Evolutionary conservation across 768 basidiomycete species (phyloP), one percentile per base, ranked within the genome.

Genomic region (Suillus fuscotomentosus): DNA sequence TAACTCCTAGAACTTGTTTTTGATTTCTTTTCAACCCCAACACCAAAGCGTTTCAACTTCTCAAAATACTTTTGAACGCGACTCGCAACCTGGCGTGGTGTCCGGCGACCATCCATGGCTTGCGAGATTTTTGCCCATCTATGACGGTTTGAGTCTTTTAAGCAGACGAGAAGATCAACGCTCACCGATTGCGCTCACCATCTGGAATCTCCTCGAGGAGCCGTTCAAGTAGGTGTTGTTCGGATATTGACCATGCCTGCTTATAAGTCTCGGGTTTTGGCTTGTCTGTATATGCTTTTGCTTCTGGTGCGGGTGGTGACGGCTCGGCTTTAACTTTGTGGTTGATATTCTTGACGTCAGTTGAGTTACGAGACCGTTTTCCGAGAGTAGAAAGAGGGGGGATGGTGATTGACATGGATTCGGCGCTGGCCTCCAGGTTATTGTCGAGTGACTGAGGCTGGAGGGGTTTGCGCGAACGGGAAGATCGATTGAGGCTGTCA

Each of bases 31-130:
- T 77, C 76, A 41, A 82, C 72, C 34, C 81, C 83, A 59, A 89
- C 70, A 42, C 91, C 91, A 73, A 87, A 92, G 67, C 84, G 83
- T 77, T 88, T 91, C 74, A 94, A 74, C 79, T 93, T 94, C 73
- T 90, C 90, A 73, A 92, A 89, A 75, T 93, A 94, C 76, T 94
- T 94, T 70, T 94, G 92, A 61, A 94, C 92, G 20, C 91, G 84
- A 78, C 90, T 92, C 43, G 91, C 91, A n/a, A 94, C 92, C 78
- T 94, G 92, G 65, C 91, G 78, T 5, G 92, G 87, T 4, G 92
- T 93, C 63, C 92, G 78, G 51, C 80, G 80, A 0, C 92, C 92
- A 56, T 86, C 80, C 92, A 94, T 94, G 42, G 90, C 92, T 61
- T 82, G 79, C 15, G 92, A 94, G 60, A 94, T 94, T 75, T 91